phyloP scores from a whole-genome alignment of 2,329 filamentous ascomycete genomes.

The Ceratocystiopsis minuta region DNA sequence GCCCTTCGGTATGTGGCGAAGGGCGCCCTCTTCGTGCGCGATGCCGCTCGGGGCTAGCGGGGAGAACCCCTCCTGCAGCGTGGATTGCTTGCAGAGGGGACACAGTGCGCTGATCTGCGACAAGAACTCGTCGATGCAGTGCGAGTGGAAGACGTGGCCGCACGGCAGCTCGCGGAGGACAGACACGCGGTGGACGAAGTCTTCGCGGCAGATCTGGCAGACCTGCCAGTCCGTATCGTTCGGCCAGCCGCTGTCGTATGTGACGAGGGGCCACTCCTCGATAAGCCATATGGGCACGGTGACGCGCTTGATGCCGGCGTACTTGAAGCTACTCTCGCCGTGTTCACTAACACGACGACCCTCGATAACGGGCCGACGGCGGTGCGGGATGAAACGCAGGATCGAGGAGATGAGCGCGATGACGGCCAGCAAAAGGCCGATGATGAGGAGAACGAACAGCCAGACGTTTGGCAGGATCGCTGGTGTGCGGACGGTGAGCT shows the following conservation, averaged over 20 bases:
- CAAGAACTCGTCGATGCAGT: slow-evolving; percentile 79
- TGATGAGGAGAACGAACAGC: slow-evolving; percentile 56
- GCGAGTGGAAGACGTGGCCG: slow-evolving; percentile 81
- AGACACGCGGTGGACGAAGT: slow-evolving; percentile 51
- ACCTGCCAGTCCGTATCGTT: slow-evolving; percentile 33
- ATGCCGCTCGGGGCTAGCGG: slow-evolving; percentile 66
- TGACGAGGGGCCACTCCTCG: slow-evolving; percentile 58
- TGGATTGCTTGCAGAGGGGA: slow-evolving; percentile 74
- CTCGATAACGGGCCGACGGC: slow-evolving; percentile 30
- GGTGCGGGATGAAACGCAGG: slow-evolving; percentile 64
- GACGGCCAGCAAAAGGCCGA: slow-evolving; percentile 52
- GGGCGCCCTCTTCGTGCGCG: slow-evolving; percentile 61
- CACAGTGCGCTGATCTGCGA: slow-evolving; percentile 67
- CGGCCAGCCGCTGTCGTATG: slow-evolving; percentile 45
- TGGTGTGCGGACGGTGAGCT: slow-evolving; percentile 28
- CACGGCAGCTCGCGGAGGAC: slow-evolving; percentile 76
- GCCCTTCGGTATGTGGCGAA: slow-evolving; percentile 42
- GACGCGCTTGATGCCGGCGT: slow-evolving; percentile 54
- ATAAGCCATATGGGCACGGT: slow-evolving; percentile 58
- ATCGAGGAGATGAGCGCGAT: slow-evolving; percentile 47
- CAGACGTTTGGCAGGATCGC: slow-evolving; percentile 53
- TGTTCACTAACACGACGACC: too few species aligned
- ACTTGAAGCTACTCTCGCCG: too few species aligned
- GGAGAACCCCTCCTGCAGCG: slow-evolving; percentile 50
- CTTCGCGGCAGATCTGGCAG: slow-evolving; percentile 80